Conservation (phyloP, 1,139 yeast genomes). For the Yamadazyma buinensis region DNA sequence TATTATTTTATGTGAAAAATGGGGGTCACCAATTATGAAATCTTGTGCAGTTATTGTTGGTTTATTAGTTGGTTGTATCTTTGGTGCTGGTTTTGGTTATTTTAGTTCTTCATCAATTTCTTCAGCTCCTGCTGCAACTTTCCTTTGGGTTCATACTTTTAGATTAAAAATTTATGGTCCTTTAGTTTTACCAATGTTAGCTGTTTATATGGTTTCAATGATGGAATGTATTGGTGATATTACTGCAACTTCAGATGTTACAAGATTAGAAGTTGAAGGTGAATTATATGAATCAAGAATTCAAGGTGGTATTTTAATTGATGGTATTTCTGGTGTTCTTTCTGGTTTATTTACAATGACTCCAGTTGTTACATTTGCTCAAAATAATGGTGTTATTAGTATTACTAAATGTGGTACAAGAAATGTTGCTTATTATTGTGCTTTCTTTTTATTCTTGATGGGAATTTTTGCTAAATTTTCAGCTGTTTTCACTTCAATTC, state of each 20-base stretch:
- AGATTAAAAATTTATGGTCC: slow-evolving; percentile 75
- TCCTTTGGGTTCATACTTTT: slow-evolving; percentile 85
- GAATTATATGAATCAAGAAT: slow-evolving; percentile 74
- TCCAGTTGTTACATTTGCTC: slow-evolving; percentile 88
- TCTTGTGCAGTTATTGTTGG: slow-evolving; percentile 89
- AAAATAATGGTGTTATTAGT: slow-evolving; percentile 89
- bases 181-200: slow-evolving; percentile 74
- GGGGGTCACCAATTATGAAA: slow-evolving; percentile 94
- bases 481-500: slow-evolving; percentile 83
- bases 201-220: slow-evolving; percentile 74
- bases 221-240: slow-evolving; percentile 94
- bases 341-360: slow-evolving; percentile 76
- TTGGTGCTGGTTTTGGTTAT: slow-evolving; percentile 88
- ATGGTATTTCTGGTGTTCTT: slow-evolving; percentile 65
- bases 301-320: slow-evolving; percentile 90
- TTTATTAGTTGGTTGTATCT: slow-evolving; percentile 80
- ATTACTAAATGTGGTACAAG: slow-evolving; percentile 87
- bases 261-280: slow-evolving; percentile 80
- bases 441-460: slow-evolving; percentile 77
- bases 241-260: slow-evolving; percentile 89
- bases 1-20: slow-evolving; percentile 72
- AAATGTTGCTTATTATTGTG: slow-evolving; percentile 85
- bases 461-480: slow-evolving; percentile 88
- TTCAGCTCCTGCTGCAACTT: slow-evolving; percentile 78
- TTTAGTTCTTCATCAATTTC: slow-evolving; percentile 55